Evolutionary conservation across 2,329 filamentous ascomycete species (phyloP), one percentile per base, ranked within the genome.

Genomic region (Westerdykella sp.): DNA sequence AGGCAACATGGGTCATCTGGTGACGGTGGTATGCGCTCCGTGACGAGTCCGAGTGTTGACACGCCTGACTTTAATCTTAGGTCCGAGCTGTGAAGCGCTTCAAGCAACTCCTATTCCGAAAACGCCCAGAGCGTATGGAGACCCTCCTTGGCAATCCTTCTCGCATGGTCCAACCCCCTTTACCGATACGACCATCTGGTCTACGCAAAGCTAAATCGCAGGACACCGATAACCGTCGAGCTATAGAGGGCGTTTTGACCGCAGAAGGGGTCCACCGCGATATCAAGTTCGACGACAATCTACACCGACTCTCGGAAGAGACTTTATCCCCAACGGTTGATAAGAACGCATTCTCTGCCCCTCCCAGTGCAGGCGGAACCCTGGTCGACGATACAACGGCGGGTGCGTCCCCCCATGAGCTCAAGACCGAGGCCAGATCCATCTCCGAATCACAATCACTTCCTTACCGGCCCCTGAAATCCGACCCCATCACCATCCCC

Each of bases 21-120:
- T 97, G 44, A 87, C 83, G 41, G 87, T 97, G 52, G 85, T 88
- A 75, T 47, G 67, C 63, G 9, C 13, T 39, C 31, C 13, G 15
- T 23, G 28, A 35, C 12, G n/a, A 9, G 3, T 14, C 16, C 4
- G 18, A 21, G 3, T 15, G 6, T 5, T 31, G 13, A 13, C 16
- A n/a, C 11, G 14, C 13, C 36, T 45, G 21, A 48, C 40, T 30
- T 14, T 34, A 10, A 11, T 32, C 12, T 16, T 30, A 88, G 83
- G 85, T 97, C 74, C 93, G 87, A 78, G 93, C 90, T 4, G 91
- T 94, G 34, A 83, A 84, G 50, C 86, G 85, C 45, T 96, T 97
- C 73, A 96, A 94, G 64, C 72, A 78, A 40, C 74, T 94, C 7
- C 70, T 93, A 23, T 73, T 79, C 49, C 71, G 74, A 44, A 76